Conservation (phyloP, 179 eudicot species). For the Beta corolliflora region DNA sequence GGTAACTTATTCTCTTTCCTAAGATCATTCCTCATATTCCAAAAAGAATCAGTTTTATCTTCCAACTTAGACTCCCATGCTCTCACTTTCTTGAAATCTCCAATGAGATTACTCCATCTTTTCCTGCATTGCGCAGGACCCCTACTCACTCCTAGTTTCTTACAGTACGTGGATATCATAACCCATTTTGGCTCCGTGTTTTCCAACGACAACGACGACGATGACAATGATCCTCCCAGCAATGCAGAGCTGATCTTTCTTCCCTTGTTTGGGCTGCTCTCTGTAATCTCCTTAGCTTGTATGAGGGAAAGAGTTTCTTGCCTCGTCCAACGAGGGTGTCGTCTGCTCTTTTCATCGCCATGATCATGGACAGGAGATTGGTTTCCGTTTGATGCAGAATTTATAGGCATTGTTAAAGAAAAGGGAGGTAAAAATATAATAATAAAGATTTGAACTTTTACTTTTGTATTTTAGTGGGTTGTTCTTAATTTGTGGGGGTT, state of each 20-base stretch:
- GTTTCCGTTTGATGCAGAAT: constrained; percentile 18
- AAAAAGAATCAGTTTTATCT: constrained; percentile 39
- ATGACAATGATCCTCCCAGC: neutral
- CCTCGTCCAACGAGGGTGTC: constrained; percentile 58
- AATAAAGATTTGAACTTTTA: neutral
- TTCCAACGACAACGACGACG: constrained; percentile 14
- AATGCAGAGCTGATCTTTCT: constrained; percentile 27
- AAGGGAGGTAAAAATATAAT: neutral
- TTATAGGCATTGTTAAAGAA: neutral
- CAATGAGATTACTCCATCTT: constrained; percentile 54
- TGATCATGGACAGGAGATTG: neutral
- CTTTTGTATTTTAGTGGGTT: neutral
- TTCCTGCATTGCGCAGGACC: constrained; percentile 56
- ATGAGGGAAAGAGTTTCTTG: constrained; percentile 47
- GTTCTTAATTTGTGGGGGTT: neutral
- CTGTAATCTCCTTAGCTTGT: constrained; percentile 47
- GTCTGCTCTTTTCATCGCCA: constrained; percentile 37
- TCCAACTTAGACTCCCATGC: constrained; percentile 42
- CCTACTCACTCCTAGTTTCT: constrained; percentile 39
- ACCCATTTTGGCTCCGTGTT: constrained; percentile 54
- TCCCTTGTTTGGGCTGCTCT: constrained; percentile 39
- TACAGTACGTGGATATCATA: constrained; percentile 45
- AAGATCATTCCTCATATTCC: constrained; percentile 56
- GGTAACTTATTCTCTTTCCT: constrained; percentile 53
- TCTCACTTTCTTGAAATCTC: constrained; percentile 53